Evolutionary conservation across 345 rosid genomes (phyloP), one percentile per base, ranked within the genome.

Genomic region (Balakata baccata): DNA sequence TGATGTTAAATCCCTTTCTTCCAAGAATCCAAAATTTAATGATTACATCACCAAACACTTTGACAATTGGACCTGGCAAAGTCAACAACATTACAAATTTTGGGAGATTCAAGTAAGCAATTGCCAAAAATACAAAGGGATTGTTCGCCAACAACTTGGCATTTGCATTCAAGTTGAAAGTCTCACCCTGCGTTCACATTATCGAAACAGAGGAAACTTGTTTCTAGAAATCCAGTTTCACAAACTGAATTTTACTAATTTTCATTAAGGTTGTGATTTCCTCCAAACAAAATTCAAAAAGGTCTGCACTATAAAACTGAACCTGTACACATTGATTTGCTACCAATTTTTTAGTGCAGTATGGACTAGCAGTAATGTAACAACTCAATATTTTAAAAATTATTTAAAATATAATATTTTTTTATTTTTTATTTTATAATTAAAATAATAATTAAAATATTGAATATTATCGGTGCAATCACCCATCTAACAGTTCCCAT

Each of bases 251-350:
- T 29, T 29, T 29, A 3, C 12, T 60, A 11, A 14, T 34, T 61
- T 61, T 7, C 66, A 34, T 3, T 20, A 61, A 20, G 20, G 34
- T 29, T 29, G 34, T 29, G 34, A 29, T 29, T 29, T 29, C 34
- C 34, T 29, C 34, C 22, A 17, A 22, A 29, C 0, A 34, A 37
- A 29, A 23, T 23, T 59, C 39, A 59, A 12, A 59, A 59, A 59
- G 16, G 29, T 2, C 16, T 37, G 63, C 63, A 25, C 2, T 2
- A 11, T 8, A 10, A 63, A 38, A n/a, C 25, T 63, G 39, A 63
- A 18, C 51, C 18, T 64, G 68, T 64, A 64, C 69, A 46, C 54
- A 47, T 45, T n/a, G n/a, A n/a, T n/a, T n/a, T n/a, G n/a, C n/a
- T n/a, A n/a, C n/a, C n/a, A n/a, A n/a, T n/a, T n/a, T n/a, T n/a